Conservation (phyloP, 768 basidiomycete species). For the Megacollybia marginata region DNA sequence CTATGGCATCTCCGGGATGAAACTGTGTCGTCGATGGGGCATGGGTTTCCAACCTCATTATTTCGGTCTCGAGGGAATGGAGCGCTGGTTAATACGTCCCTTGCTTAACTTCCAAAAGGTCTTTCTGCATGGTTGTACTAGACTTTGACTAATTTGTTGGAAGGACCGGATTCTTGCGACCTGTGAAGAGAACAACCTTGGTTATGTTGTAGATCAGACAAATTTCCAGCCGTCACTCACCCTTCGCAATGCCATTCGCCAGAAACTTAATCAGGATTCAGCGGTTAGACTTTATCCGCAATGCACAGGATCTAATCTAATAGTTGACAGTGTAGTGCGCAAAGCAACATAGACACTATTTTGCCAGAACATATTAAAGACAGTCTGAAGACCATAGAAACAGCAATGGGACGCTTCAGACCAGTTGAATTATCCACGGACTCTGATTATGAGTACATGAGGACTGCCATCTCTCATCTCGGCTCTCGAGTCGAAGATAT, state of each 20-base stretch:
- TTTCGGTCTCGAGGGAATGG: conserved; percentile 52
- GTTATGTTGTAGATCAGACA: conserved; percentile 60
- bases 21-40: conserved; percentile 61
- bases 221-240: conserved; percentile 74
- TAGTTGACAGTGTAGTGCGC: neutral
- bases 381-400: neutral
- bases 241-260: conserved; percentile 66
- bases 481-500: conserved; percentile 28
- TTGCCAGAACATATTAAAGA: neutral
- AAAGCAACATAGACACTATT: neutral
- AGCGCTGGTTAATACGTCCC: conserved; percentile 65
- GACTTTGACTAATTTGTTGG: neutral
- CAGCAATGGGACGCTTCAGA: neutral
- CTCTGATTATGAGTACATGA: neutral
- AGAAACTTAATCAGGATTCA: conserved; percentile 23
- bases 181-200: conserved; percentile 52
- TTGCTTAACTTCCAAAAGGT: conserved; percentile 67
- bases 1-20: conserved; percentile 64
- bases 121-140: neutral
- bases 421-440: neutral
- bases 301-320: neutral
- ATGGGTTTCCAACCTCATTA: conserved; percentile 50
- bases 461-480: conserved; percentile 13
- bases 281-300: neutral
- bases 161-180: conserved; percentile 80